Evolutionary conservation across 495 filamentous ascomycete genomes (phyloP), one percentile per base, ranked within the genome.

Genomic region (Talaromyces wortmannii): DNA sequence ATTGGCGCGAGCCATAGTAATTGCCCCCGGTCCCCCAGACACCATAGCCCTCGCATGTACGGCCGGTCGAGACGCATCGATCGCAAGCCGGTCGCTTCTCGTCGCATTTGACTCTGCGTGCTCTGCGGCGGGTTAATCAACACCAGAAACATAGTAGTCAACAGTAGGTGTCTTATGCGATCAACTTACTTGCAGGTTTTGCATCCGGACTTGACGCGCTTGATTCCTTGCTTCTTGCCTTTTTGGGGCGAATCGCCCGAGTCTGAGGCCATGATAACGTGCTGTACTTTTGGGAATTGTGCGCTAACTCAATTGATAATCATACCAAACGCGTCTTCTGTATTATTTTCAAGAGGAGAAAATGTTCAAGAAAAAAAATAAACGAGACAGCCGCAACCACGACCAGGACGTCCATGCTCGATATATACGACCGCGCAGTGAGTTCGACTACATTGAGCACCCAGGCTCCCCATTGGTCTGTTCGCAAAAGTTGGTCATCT

Each of bases 11-110:
- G 45, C 45, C 50, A 51, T 54, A 11, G 45, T 31, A 56, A 23
- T 72, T 71, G 8, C 68, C 69, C 11, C 73, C 75, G 8, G 75
- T 73, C 45, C 76, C 74, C 77, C 77, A 80, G 56, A 79, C 68
- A 13, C 69, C 78, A 56, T 83, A 83, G 43, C 80, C 81, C 55
- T 83, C 81, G 61, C 83, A 84, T 17, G 70, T 63, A 8, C 81
- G 76, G 31, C 81, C 78, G 7, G 80, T 79, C 5, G 75, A 78
- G 45, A 75, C 46, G 57, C 82, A 85, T 33, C 74, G 70, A 7
- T 60, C 66, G 59, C 82, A 85, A n/a, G 69, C 69, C 12, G 81
- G 81, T 16, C 71, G 67, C 7, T 61, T 63, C 60, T 84, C 81
- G 50, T 82, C 81, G 45, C 82, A 85, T 61, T 83, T 84, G 31